Evolutionary conservation across 179 eudicot species (phyloP).

Genomic region (Silene noctiflora): DNA sequence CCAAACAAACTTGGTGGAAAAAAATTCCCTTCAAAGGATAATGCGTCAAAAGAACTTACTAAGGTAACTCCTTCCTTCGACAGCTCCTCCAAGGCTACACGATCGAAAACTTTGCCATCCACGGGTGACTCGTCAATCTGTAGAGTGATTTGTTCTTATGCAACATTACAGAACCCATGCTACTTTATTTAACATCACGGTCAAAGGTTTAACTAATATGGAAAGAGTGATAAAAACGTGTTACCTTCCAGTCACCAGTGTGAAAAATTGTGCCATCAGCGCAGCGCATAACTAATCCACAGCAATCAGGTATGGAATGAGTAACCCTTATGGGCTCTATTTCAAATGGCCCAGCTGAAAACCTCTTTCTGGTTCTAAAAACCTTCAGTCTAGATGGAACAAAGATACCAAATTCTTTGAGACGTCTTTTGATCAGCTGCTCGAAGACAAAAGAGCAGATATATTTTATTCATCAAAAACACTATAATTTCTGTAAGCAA

Average conservation of each 20-base stretch:
- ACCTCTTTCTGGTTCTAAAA: slow-evolving; percentile 65
- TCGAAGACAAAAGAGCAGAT: slow-evolving; percentile 23
- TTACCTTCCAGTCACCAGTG: slow-evolving; percentile 99
- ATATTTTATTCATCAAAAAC: slow-evolving; percentile 9
- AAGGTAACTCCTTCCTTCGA: slow-evolving; percentile 96
- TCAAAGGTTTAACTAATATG: neutral
- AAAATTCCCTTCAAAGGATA: neutral
- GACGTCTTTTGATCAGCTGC: slow-evolving; percentile 90
- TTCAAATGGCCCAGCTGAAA: slow-evolving; percentile 93
- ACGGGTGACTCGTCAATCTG: slow-evolving; percentile 95
- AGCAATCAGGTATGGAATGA: slow-evolving; percentile 98
- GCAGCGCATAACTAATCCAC: slow-evolving; percentile 93
- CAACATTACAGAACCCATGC: slow-evolving; percentile 8
- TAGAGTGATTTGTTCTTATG: slow-evolving; percentile 17
- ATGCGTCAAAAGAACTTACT: slow-evolving; percentile 43
- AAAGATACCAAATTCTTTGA: slow-evolving; percentile 92
- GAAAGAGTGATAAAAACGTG: slow-evolving; percentile 11
- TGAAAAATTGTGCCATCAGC: slow-evolving; percentile 97
- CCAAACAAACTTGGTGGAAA: neutral
- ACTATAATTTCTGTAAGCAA: neutral
- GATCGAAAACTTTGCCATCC: slow-evolving; percentile 88
- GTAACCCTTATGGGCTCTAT: slow-evolving; percentile 95
- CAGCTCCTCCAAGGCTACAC: slow-evolving; percentile 82
- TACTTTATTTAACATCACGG: neutral
- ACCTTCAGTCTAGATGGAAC: slow-evolving; percentile 86